Evolutionary conservation across 352 stramenopile species (phyloP), one percentile per base, ranked within the genome.

Genomic region (Phytophthora podocarpi): DNA sequence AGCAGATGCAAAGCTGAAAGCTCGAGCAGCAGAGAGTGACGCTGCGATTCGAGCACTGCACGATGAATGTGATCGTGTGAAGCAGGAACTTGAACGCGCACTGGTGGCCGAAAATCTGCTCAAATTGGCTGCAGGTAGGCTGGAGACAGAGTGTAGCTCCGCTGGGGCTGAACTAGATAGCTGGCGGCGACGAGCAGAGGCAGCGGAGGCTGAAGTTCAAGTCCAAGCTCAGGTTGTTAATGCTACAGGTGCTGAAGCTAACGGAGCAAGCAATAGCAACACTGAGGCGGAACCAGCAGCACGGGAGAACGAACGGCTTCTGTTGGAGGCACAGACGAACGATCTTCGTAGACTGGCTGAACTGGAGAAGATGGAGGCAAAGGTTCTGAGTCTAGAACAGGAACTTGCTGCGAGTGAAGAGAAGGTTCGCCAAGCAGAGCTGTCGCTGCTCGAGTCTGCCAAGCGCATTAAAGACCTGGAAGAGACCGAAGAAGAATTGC

Each of bases 401-500:
- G 67, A 72, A 27, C 64, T 89, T 26, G 36, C 56, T 5, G 76
- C 74, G 24, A 58, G 51, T 28, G 67, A 78, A 13, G 59, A 67
- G 20, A 74, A 63, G 28, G 26, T 47, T 13, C 43, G 24, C 4
- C 53, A 62, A 41, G 52, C 75, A 20, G 80, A 90, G 30, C 37
- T 70, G 8, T 66, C 86, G 10, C 47, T 93, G 7, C 23, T 62
- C 15, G 60, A 70, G 27, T 63, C 53, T 31, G 30, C 65, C 0
- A 64, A 82, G n/a, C 73, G 72, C 8, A 74, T 91, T n/a, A 59
- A 68, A 3, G 64, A 83, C 8, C 58, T 93, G 4, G 72, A 89
- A 67, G 86, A 95, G 24, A 70, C 65, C 0, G 84, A 95, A 43
- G 86, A 95, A 61, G 86, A 95, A 45, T 56, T 93, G 31, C 82